Evolutionary conservation across 352 stramenopile species (phyloP).

Genomic region (Plasmopara viticola): DNA sequence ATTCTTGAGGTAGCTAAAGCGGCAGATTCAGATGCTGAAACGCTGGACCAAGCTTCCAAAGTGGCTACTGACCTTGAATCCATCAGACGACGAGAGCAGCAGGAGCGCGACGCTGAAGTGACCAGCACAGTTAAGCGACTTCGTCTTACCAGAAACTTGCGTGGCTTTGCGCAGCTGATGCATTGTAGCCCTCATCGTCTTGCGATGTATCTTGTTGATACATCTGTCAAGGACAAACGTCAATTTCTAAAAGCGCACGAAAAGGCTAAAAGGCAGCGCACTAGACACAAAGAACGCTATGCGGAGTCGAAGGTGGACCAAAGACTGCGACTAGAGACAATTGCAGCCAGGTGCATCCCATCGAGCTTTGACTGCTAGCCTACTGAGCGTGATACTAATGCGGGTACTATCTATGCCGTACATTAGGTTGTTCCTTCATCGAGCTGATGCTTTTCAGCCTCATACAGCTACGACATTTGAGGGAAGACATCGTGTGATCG

Average conservation of each 20-base stretch:
- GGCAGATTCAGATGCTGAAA: background rate
- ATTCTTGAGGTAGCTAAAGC: background rate
- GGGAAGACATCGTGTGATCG: slow-evolving; percentile 17
- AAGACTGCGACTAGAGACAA: slow-evolving; percentile 19
- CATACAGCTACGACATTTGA: slow-evolving; percentile 7
- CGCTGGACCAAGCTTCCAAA: slow-evolving; percentile 4
- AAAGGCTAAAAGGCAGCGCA: background rate
- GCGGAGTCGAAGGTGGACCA: background rate
- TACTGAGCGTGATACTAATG: background rate
- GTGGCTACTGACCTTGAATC: slow-evolving; percentile 4
- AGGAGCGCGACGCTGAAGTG: slow-evolving; percentile 9
- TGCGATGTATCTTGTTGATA: slow-evolving; percentile 12
- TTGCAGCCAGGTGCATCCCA: slow-evolving; percentile 20
- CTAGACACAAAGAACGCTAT: background rate
- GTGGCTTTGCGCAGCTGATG: slow-evolving; percentile 13
- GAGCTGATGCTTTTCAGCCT: slow-evolving; percentile 7
- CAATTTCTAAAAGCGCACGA: slow-evolving; percentile 10
- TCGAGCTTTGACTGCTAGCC: background rate
- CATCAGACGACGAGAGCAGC: slow-evolving; percentile 7
- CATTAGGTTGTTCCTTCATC: slow-evolving; percentile 15
- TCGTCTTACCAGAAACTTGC: slow-evolving; percentile 21
- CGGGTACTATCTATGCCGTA: background rate
- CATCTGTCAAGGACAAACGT: slow-evolving; percentile 4
- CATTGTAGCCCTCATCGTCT: slow-evolving; percentile 13
- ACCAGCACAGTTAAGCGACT: slow-evolving; percentile 10